These are phyloP conservation scores for Aureobasidium subglaciale DNA, from an alignment of 2,329 filamentous ascomycete genomes.

Conservation along the genomic window DNA sequence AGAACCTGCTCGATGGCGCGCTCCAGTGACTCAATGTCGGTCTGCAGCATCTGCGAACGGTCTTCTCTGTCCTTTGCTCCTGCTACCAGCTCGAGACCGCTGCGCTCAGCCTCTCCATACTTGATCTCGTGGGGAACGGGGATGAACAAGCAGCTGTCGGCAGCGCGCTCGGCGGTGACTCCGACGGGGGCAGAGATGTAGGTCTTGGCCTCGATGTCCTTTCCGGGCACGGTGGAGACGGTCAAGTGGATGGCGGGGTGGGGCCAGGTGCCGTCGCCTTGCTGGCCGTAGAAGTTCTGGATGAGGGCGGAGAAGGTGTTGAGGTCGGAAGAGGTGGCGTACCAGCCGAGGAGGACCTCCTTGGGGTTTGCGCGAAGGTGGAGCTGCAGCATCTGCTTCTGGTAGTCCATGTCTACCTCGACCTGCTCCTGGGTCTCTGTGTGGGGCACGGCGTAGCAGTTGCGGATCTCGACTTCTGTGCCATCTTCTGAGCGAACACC, in stretches of 20 bases:
- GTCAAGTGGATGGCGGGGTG: conserved; percentile 97
- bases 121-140: conserved; percentile 92
- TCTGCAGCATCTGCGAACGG: conserved; percentile 64
- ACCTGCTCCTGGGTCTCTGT: conserved; percentile 98
- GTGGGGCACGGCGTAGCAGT: conserved; percentile 95
- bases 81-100: conserved; percentile 74
- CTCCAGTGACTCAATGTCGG: conserved; percentile 85
- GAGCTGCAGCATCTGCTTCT: conserved; percentile 96
- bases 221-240: conserved; percentile 79
- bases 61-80: conserved; percentile 73
- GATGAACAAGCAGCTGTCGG: conserved; percentile 95
- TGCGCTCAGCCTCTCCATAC: conserved; percentile 73
- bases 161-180: conserved; percentile 87
- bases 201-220: conserved; percentile 81
- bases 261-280: conserved; percentile 93
- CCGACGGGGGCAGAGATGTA: conserved; percentile 96
- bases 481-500: conserved; percentile 93
- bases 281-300: conserved; percentile 98
- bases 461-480: conserved; percentile 90
- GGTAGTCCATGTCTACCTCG: conserved; percentile 99
- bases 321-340: conserved; percentile 91
- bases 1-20: conserved; percentile 80
- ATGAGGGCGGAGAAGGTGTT: conserved; percentile 98
- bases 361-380: conserved; percentile 91
- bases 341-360: conserved; percentile 95